These are phyloP conservation scores for Kwoniella botswanensis DNA, from an alignment of 768 basidiomycete genomes.

Conservation along the genomic window DNA sequence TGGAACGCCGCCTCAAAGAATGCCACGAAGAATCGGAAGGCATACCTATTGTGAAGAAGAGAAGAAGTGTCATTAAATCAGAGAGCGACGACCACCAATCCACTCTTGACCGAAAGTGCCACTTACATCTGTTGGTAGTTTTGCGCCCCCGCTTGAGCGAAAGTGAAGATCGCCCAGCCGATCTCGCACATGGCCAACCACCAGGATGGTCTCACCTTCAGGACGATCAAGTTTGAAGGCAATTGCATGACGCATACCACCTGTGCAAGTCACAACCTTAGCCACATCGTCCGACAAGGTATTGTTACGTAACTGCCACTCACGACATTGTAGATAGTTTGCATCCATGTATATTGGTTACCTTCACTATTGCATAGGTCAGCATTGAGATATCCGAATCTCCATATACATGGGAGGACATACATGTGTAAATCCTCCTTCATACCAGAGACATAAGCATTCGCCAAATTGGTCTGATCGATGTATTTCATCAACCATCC, in stretches of 20 bases:
- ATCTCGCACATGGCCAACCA: slow-evolving; percentile 24
- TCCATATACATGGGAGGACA: not conserved
- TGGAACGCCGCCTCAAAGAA: slow-evolving; percentile 16
- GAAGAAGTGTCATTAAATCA: not conserved
- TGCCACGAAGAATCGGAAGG: slow-evolving; percentile 15
- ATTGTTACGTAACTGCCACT: not conserved
- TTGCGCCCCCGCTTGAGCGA: slow-evolving; percentile 33
- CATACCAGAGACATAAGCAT: slow-evolving; percentile 25
- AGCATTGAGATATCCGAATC: not conserved
- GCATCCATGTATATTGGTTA: slow-evolving; percentile 24
- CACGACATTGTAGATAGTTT: slow-evolving; percentile 4
- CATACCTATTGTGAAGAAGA: slow-evolving; percentile 17
- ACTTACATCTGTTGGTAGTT: slow-evolving; percentile 14
- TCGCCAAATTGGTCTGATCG: slow-evolving; percentile 30
- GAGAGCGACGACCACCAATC: not conserved
- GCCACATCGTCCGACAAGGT: not conserved
- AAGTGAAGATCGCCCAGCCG: slow-evolving; percentile 35
- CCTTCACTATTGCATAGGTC: slow-evolving; percentile 12
- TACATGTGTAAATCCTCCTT: slow-evolving; percentile 8
- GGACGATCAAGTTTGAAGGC: slow-evolving; percentile 27
- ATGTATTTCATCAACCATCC: slow-evolving; percentile 36
- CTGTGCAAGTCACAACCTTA: not conserved
- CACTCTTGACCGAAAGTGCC: not conserved
- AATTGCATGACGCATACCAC: slow-evolving; percentile 28
- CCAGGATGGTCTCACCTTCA: slow-evolving; percentile 25